A percentile compares a stretch with the other conserved stretches of the same genome.
These are phyloP conservation scores for Vigna unguiculata DNA, from an alignment of 306 rosid species.

Conservation along the genomic window DNA sequence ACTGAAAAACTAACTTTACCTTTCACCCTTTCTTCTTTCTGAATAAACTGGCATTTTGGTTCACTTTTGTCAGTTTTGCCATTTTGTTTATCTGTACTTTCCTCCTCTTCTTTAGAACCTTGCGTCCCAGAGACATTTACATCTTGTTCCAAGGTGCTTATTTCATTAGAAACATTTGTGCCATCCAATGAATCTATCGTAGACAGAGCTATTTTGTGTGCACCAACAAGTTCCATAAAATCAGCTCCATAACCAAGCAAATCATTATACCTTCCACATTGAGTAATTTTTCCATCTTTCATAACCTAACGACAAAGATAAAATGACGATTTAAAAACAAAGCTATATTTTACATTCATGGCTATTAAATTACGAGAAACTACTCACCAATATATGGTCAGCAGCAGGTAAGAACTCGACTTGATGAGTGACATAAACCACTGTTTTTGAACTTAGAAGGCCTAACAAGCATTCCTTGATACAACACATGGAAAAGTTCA, in stretches of 20 bases:
- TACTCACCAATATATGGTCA: slow-evolving; percentile 72
- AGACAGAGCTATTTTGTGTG: slow-evolving; percentile 78
- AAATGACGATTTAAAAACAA: background rate
- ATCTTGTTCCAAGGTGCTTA: slow-evolving; percentile 41
- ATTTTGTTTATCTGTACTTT: slow-evolving; percentile 45
- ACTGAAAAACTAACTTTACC: slow-evolving; percentile 78
- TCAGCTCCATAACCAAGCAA: slow-evolving; percentile 70
- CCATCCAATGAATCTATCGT: slow-evolving; percentile 56
- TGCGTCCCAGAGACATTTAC: slow-evolving; percentile 32
- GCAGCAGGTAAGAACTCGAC: slow-evolving; percentile 88
- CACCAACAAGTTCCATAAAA: slow-evolving; percentile 87
- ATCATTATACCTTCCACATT: slow-evolving; percentile 76
- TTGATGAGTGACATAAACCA: slow-evolving; percentile 83
- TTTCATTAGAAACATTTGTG: slow-evolving; percentile 40
- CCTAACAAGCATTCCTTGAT: slow-evolving; percentile 65
- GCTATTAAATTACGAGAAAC: background rate
- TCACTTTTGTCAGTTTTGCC: slow-evolving; percentile 44
- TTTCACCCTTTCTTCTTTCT: slow-evolving; percentile 93
- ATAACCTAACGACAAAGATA: slow-evolving; percentile 61
- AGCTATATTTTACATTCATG: background rate
- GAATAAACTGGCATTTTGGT: slow-evolving; percentile 73
- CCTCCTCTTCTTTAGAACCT: slow-evolving; percentile 46
- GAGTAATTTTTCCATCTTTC: slow-evolving; percentile 82
- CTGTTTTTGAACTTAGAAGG: slow-evolving; percentile 68
- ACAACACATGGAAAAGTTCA: slow-evolving; percentile 15